Base-by-base conservation (phyloP, 2,329 filamentous ascomycete species). In the Trichoderma sp. region DNA sequence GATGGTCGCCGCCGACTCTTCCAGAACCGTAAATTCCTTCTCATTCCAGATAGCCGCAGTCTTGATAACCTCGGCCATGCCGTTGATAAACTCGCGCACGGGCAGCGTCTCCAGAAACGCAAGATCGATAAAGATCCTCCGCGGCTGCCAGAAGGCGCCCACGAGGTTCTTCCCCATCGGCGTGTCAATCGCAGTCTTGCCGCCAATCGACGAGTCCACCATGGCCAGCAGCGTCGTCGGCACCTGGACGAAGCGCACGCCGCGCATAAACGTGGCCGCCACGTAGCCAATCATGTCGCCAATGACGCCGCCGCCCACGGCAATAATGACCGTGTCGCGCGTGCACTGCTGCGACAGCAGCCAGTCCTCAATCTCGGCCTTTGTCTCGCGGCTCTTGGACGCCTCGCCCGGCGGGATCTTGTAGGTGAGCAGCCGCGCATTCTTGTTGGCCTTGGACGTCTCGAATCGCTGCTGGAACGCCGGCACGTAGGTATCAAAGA, bases 241-340 rank as follows among this genome's bases (percentile, higher is more conserved):
- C 58, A 99, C 94, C 81, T 99, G 96, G 52, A 97, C 94, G 78
- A 97, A 97, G 73, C 92, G 92, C 71, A 99, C 91, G 68, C 96
- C 96, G 74, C 96, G 91, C 96, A 99, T 99, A 82, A 98, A 99
- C 46, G 96, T 99, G 49, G 96, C 94, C 26, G 96, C 96, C 63
- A 98, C 94, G 78, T 97, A 99, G 64, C 96, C 96, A 72, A 97
- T 94, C 91, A 99, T 91, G 80, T 99, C 96, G 37, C 96, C 96
- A 80, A 99, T 97, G 70, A 99, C 96, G 69, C 96, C 96, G 72
- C 96, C 96, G 37, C 96, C 96, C 11, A 99, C 87, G 28, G 96
- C 96, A 78, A 99, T 92, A 69, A 99, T 90, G 72, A 99, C 92
- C 0, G 94, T 97, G 80, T 99, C 96, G 74, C 96, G 87, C 30